Evolutionary conservation across 305 asterid genomes (phyloP), one percentile per base, ranked within the genome.

Genomic region (Rubia tinctorum): DNA sequence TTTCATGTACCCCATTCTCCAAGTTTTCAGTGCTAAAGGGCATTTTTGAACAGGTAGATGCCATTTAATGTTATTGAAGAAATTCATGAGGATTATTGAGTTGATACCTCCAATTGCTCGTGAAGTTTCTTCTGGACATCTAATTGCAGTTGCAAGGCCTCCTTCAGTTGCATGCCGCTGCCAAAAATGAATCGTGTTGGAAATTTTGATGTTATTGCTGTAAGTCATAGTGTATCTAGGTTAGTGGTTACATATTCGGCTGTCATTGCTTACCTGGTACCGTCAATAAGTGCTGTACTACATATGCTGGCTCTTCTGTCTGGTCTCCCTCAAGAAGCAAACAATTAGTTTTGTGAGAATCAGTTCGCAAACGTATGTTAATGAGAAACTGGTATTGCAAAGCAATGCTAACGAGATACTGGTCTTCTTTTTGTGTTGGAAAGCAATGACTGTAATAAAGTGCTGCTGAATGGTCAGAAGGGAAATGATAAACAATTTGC

Each of bases 101-200:
- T 42, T 51, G 60, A 37, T 82, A 91, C 98, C 94, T 91, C 98
- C 73, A 93, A 78, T 78, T 93, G 97, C 83, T 93, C 98, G 14
- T 93, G 98, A 49, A 93, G 98, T 45, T 83, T 92, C 84, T 85
- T 83, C 72, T 91, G 98, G 59, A 88, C 98, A 68, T 90, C 96
- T 23, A 93, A 81, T 66, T 93, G 98, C 77, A 91, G 73, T 65
- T 91, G 92, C 69, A 93, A 71, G 66, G 98, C 97, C 83, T 91
- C 98, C 83, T 82, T 91, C 56, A 93, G 87, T 77, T 91, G 90
- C 82, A 80, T 68, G 15, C 97, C 90, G 51, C 96, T 91, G 91
- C 73, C 3, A 72, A 80, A 59, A 22, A 23, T 70, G 27, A 8
- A 59, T 56, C 7, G 59, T 43, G 65, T 14, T 18, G 22, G 8